Conservation (phyloP, 768 basidiomycete species). For the Harrya chromipes region DNA sequence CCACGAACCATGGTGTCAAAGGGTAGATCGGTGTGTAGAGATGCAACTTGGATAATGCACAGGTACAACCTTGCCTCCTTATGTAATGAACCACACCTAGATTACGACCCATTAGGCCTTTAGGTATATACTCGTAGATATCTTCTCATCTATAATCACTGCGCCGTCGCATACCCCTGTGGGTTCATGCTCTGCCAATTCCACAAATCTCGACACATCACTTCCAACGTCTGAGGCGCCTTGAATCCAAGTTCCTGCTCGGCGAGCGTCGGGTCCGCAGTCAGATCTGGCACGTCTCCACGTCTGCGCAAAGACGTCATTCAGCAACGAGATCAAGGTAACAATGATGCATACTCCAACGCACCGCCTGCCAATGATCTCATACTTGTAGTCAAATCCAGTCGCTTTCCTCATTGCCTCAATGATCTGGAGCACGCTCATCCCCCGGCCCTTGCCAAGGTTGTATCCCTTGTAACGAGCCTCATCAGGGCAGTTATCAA, state of each 20-base stretch:
- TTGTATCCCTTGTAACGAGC: constrained; percentile 92
- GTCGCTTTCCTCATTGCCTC: constrained; percentile 93
- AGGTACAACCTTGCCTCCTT: neutral
- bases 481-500: constrained; percentile 49
- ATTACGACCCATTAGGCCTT: constrained; percentile 5
- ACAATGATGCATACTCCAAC: constrained; percentile 24
- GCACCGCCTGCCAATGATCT: constrained; percentile 87
- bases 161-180: constrained; percentile 54
- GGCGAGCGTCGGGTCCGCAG: constrained; percentile 88
- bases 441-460: constrained; percentile 88
- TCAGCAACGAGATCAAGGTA: constrained; percentile 1
- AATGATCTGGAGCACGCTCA: constrained; percentile 91
- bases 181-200: constrained; percentile 98
- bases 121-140: constrained; percentile 20
- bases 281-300: constrained; percentile 95
- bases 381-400: constrained; percentile 83
- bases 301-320: constrained; percentile 43
- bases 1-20: constrained; percentile 23
- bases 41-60: constrained; percentile 1
- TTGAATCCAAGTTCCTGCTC: constrained; percentile 92
- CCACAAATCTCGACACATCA: constrained; percentile 97
- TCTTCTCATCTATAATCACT: constrained; percentile 10
- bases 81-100: neutral
- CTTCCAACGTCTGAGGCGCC: constrained; percentile 74
- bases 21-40: constrained; percentile 9